Conservation (phyloP, 2,329 filamentous ascomycete genomes). For the Tolypocladium tundrense region DNA sequence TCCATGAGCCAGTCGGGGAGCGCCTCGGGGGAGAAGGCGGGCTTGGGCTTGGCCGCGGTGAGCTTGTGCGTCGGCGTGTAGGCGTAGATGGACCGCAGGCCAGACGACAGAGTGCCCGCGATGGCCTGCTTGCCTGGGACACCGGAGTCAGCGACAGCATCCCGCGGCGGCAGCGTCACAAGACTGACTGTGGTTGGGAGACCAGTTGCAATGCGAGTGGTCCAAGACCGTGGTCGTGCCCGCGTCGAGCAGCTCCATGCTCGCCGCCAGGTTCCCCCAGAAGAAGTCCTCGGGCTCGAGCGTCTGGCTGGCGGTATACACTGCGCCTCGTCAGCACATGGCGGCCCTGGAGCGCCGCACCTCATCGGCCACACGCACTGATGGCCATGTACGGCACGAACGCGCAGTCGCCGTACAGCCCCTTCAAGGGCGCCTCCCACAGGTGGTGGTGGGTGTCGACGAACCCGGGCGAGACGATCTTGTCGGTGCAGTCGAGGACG, state of each 20-base stretch:
- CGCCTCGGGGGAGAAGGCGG: not conserved
- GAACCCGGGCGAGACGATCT: conserved; percentile 30
- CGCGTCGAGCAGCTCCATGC: not conserved
- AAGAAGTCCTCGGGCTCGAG: not conserved
- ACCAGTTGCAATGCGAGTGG: not conserved
- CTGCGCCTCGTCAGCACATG: not conserved
- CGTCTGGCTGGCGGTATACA: not conserved
- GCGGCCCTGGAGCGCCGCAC: no score
- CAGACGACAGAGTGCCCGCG: not conserved
- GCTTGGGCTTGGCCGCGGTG: not conserved
- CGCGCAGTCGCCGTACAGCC: not conserved
- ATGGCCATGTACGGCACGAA: not conserved
- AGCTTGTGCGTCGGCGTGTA: not conserved
- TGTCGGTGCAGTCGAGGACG: conserved; percentile 28
- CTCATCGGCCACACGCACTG: not conserved
- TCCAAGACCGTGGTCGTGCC: not conserved
- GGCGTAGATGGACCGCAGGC: not conserved
- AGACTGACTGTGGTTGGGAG: not conserved
- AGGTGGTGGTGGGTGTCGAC: conserved; percentile 33
- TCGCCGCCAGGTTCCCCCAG: not conserved
- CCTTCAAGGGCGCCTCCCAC: conserved; percentile 28
- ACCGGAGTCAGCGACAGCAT: not conserved
- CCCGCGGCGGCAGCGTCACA: no score
- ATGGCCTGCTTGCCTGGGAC: not conserved
- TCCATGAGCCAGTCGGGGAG: not conserved